Evolutionary conservation across 2,329 filamentous ascomycete genomes (phyloP).

Genomic region (Ascochyta rabiei): DNA sequence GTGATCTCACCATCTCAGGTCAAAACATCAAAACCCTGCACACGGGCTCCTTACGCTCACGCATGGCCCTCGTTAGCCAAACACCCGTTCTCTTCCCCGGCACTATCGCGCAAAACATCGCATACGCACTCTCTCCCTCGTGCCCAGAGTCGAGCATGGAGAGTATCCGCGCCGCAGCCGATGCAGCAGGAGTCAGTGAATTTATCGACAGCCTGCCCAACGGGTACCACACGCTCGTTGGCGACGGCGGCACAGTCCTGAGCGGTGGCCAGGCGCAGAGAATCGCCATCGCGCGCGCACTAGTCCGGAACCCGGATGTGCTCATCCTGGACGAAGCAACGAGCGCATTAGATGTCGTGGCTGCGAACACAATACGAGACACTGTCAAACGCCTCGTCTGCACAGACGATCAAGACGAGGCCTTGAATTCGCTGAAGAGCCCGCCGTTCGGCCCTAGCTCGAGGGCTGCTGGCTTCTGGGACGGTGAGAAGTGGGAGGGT

Average conservation of each 20-base stretch:
- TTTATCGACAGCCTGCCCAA: conserved; percentile 75
- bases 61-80: conserved; percentile 73
- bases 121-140: conserved; percentile 70
- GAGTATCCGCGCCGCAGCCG: conserved; percentile 57
- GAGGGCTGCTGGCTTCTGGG: conserved; percentile 20
- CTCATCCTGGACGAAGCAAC: conserved; percentile 89
- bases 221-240: conserved; percentile 75
- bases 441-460: neutral
- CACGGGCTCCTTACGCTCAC: conserved; percentile 63
- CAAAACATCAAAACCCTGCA: conserved; percentile 65
- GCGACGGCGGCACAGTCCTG: conserved; percentile 74
- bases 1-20: conserved; percentile 63
- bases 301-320: conserved; percentile 72
- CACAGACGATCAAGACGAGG: neutral
- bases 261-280: conserved; percentile 86
- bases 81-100: conserved; percentile 77
- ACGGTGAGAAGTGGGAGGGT: conserved; percentile 19
- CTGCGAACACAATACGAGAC: conserved; percentile 66
- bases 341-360: conserved; percentile 74
- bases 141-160: conserved; percentile 57
- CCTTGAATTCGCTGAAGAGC: neutral
- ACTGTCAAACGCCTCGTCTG: conserved; percentile 64
- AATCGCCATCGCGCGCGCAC: conserved; percentile 78
- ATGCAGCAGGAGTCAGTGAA: conserved; percentile 71
- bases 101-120: conserved; percentile 79